Evolutionary conservation across 257 asterid species (phyloP).

Genomic region (Solanum paucissectum): DNA sequence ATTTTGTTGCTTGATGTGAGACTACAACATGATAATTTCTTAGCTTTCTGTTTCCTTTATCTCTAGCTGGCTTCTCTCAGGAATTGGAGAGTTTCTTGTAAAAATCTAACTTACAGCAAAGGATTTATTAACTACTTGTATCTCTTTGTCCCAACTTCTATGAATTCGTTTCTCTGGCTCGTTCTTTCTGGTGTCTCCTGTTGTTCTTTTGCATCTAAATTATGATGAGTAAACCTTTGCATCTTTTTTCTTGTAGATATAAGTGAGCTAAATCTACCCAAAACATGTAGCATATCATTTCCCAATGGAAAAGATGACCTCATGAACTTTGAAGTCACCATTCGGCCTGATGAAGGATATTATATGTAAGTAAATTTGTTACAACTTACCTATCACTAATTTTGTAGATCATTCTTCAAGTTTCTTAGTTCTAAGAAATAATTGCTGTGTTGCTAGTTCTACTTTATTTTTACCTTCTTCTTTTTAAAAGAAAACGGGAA

Average conservation of each 20-base stretch:
- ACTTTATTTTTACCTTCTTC: background rate
- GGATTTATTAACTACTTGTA: background rate
- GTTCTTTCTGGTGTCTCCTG: background rate
- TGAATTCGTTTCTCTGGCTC: background rate
- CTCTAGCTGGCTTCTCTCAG: background rate
- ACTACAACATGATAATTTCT: background rate
- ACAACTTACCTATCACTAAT: background rate
- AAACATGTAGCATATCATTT: constrained; percentile 69
- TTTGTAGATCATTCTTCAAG: background rate
- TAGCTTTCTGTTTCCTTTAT: background rate
- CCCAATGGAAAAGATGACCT: constrained; percentile 95
- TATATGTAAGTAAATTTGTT: constrained; percentile 41
- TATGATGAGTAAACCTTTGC: background rate
- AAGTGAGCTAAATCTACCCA: constrained; percentile 80
- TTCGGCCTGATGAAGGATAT: constrained; percentile 88
- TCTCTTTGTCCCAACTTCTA: background rate
- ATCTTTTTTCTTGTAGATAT: constrained; percentile 40
- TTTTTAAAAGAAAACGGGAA: background rate
- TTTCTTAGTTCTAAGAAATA: background rate
- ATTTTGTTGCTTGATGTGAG: background rate
- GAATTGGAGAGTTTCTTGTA: background rate
- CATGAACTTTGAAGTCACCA: constrained; percentile 90
- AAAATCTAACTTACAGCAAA: background rate
- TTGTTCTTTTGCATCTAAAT: background rate
- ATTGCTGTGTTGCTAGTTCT: background rate